Percentiles rank a stretch among this genome's conserved stretches.
These are phyloP conservation scores for Tricholoma sp. DNA, from an alignment of 768 basidiomycete genomes.

Conservation along the genomic window DNA sequence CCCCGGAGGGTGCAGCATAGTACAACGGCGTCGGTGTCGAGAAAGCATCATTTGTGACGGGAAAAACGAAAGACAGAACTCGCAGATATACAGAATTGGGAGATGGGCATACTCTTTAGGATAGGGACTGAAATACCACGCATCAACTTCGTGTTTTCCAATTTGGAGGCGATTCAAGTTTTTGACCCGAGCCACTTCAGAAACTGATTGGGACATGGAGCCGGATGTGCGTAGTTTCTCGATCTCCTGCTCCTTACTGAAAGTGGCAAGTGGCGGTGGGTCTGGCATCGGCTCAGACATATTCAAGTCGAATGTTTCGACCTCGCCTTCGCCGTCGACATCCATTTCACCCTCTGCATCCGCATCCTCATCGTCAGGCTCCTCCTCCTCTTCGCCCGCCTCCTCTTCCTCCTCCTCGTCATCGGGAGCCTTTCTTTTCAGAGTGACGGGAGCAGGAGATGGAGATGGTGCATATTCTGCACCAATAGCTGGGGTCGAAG, in stretches of 20 bases:
- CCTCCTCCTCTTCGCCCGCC: constrained; percentile 54
- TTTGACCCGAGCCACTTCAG: constrained; percentile 96
- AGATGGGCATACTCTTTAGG: constrained; percentile 97
- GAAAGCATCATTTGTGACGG: constrained; percentile 87
- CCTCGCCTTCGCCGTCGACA: constrained; percentile 70
- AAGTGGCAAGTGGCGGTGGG: constrained; percentile 50
- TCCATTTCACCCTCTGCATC: constrained; percentile 74
- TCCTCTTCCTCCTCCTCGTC: constrained; percentile 68
- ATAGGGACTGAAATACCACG: constrained; percentile 99
- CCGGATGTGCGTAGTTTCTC: constrained; percentile 97
- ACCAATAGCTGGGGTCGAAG: constrained; percentile 19
- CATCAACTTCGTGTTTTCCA: constrained; percentile 93
- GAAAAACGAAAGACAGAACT: constrained; percentile 94
- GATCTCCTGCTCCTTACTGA: constrained; percentile 98
- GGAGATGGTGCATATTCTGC: constrained; percentile 42
- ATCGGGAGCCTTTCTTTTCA: constrained; percentile 66
- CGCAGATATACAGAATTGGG: constrained; percentile 94
- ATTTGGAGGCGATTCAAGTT: constrained; percentile 97
- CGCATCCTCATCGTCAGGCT: constrained; percentile 45
- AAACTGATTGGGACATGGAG: constrained; percentile 98
- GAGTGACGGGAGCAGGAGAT: constrained; percentile 45
- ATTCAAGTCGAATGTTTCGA: constrained; percentile 62
- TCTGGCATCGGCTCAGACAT: constrained; percentile 47
- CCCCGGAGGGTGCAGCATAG: constrained; percentile 89
- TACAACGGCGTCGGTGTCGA: constrained; percentile 90